Evolutionary conservation across 176 grass and related monocot species (phyloP), one percentile per base, ranked within the genome.

Genomic region (Dactylis glomerata): DNA sequence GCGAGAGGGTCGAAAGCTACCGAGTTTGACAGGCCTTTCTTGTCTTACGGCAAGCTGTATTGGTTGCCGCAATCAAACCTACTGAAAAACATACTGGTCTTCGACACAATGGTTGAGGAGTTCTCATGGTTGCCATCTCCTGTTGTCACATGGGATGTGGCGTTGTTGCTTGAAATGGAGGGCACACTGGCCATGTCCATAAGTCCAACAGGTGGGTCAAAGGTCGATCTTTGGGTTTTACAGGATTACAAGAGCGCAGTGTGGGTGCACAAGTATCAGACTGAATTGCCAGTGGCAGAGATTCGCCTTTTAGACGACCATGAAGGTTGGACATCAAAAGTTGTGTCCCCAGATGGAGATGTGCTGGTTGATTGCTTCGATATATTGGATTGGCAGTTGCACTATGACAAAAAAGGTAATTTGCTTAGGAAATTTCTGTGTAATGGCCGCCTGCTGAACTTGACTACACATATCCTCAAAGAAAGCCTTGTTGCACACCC

Each of bases 181-280:
- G 84, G 52, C 27, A 49, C 6, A 12, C 76, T 86, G 8, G 66
- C 76, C 52, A 34, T 79, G 52, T 86, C 84, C 19, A 49, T 15
- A 31, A 86, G 84, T 10, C 32, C 37, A 51, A 31, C 31, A 24
- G 40, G 24, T 5, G 33, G 28, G 16, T 73, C 84, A 61, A 51
- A 73, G 14, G 67, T 80, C 28, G 23, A 86, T 73, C 67, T 86
- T 64, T 86, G 84, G 84, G 30, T 73, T 80, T 67, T 86, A 32
- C 67, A 22, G 68, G 84, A 86, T 15, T 73, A 80, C 41, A 73
- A 38, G 41, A 13, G 10, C 5, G 6, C 12, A 17, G 23, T 63
- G 5, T 86, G 77, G 84, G 67, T 64, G 30, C 77, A 73, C 76
- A 73, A 73, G 68, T 86, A 23, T 64, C 10, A 23, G 3, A 30